Evolutionary conservation across 2,329 filamentous ascomycete species (phyloP), one percentile per base, ranked within the genome.

Genomic region (Colletotrichum sidae): DNA sequence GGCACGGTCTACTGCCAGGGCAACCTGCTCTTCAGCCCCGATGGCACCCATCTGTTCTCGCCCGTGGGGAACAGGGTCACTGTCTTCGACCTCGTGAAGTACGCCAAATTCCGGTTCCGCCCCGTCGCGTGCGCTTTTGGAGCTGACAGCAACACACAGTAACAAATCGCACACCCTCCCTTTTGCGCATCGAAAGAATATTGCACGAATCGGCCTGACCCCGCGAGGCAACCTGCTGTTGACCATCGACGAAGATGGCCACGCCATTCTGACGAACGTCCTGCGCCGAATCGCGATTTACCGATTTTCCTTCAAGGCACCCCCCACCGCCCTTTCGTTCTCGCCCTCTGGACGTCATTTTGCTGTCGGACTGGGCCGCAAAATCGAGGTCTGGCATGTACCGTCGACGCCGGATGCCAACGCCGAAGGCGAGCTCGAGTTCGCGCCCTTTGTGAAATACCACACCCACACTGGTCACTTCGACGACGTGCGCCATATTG

Each of bases 1-100:
- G 96, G 96, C 77, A 99, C 96, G 72, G 96, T 99, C 76, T 99
- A 98, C 84, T 93, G 94, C 83, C 93, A 94, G 87, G 96, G 96
- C 80, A 99, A 98, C 78, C 88, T 99, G 74, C 87, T 97, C 76
- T 99, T 96, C 84, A 96, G 93, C 73, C 93, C 94, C 67, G 95
- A 99, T 87, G 96, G 96, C 76, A 96, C 93, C 73, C 95, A 93
- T 81, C 87, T 99, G 70, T 92, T 96, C 74, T 99, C 96, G 49
- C 96, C 96, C 8, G 96, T 99, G 57, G 96, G 96, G 76, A 99
- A 98, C 81, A 86, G 94, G 75, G 94, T 99, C 67, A 93, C 95
- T 2, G 92, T 98, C 57, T 99, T 99, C 79, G 95, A 99, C 77
- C 85, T 99, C 50, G 92, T 97, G 73, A 94, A 98, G 94, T 97